Evolutionary conservation across 768 basidiomycete species (phyloP).

Genomic region (Dentipellis fragilis): DNA sequence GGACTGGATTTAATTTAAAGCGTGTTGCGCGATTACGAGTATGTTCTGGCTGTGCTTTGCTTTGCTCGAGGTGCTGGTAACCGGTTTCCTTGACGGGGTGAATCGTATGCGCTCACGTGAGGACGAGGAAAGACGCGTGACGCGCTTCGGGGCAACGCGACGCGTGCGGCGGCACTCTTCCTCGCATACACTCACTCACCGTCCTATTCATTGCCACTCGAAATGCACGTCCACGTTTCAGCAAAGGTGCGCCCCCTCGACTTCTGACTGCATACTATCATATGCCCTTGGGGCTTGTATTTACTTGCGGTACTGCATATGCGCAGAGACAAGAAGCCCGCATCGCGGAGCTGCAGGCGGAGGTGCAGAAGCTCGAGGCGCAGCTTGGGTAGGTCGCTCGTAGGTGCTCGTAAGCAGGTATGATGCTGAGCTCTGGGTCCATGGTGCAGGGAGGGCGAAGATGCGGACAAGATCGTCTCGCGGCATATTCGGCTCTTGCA

Average conservation of each 20-base stretch:
- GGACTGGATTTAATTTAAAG: no score
- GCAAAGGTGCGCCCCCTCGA: background rate
- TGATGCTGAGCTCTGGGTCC: background rate
- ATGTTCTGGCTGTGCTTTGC: no score
- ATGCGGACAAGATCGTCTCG: slow-evolving; percentile 47
- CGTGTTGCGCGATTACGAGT: no score
- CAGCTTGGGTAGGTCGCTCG: slow-evolving; percentile 32
- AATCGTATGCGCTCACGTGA: background rate
- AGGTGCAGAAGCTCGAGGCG: slow-evolving; percentile 37
- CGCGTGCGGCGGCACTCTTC: background rate
- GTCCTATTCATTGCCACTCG: background rate
- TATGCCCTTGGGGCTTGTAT: background rate
- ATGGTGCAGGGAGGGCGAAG: slow-evolving; percentile 24
- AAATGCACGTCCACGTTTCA: background rate
- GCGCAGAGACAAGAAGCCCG: slow-evolving; percentile 42
- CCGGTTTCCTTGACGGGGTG: no score
- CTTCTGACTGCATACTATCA: background rate
- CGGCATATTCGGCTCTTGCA: slow-evolving; percentile 60
- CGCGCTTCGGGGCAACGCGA: background rate
- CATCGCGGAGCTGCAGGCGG: slow-evolving; percentile 35
- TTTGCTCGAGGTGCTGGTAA: no score
- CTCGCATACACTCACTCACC: background rate
- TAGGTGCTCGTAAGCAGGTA: background rate
- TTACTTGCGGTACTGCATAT: no score
- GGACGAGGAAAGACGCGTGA: no score